Conservation (phyloP, 352 stramenopile species). For the Albugo laibachii region DNA sequence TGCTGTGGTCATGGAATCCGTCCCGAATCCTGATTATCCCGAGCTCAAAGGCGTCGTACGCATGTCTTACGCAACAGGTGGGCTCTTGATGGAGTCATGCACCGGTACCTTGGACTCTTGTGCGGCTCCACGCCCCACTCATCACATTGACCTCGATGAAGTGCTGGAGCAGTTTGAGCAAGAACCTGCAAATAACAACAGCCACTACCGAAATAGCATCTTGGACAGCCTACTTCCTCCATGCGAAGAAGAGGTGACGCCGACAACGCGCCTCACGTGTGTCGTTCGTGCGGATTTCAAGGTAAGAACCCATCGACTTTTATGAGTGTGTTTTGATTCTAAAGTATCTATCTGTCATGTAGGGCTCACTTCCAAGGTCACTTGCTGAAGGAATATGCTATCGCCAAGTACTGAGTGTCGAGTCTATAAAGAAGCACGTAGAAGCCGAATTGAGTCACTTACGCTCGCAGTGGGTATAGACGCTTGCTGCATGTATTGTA, state of each 20-base stretch:
- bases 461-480: too few relatives aligned
- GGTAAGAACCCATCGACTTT: conserved; percentile 3
- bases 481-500: too few relatives aligned
- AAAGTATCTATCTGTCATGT: too few relatives aligned
- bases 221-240: conserved; percentile 7
- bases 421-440: background rate
- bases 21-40: conserved; percentile 39
- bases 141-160: too few relatives aligned
- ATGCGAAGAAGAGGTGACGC: too few relatives aligned
- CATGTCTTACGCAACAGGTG: conserved; percentile 55
- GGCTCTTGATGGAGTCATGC: conserved; percentile 20
- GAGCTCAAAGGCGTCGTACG: conserved; percentile 46
- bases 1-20: conserved; percentile 46
- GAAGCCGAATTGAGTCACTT: background rate
- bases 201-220: background rate
- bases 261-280: conserved; percentile 15
- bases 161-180: conserved; percentile 13
- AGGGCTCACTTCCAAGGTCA: conserved; percentile 15
- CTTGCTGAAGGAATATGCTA: conserved; percentile 61
- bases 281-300: conserved; percentile 43
- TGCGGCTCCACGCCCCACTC: too few relatives aligned
- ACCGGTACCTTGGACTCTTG: too few relatives aligned
- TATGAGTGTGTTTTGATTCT: background rate
- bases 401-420: conserved; percentile 32
- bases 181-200: conserved; percentile 7